These are phyloP conservation scores for Rhizopogon rudus DNA, from an alignment of 768 basidiomycete species.

Conservation along the genomic window DNA sequence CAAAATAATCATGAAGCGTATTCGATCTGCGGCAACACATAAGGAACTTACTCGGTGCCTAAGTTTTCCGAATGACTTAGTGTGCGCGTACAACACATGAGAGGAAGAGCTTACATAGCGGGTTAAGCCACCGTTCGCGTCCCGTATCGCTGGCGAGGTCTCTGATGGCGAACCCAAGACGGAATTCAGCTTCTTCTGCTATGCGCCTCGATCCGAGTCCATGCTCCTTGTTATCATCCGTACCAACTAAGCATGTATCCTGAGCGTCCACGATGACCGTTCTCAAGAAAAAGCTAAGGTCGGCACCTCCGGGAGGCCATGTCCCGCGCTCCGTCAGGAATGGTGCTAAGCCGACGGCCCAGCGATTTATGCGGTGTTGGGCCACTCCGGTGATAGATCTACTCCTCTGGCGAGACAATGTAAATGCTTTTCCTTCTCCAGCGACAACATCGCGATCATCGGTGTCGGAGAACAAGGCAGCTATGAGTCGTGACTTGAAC, in stretches of 20 bases:
- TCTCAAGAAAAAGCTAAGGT: constrained; percentile 77
- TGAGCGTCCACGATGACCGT: constrained; percentile 84
- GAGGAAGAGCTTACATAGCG: constrained; percentile 53
- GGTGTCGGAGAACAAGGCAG: constrained; percentile 75
- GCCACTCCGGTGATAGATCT: constrained; percentile 14
- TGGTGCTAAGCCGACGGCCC: constrained; percentile 72
- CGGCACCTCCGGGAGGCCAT: constrained; percentile 87
- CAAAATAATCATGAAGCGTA: constrained; percentile 2
- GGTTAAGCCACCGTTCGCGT: constrained; percentile 76
- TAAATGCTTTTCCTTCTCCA: constrained; percentile 12
- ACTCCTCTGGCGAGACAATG: constrained; percentile 17
- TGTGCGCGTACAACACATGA: not conserved
- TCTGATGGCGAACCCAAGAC: constrained; percentile 81
- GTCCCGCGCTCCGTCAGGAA: constrained; percentile 66
- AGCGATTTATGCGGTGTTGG: constrained; percentile 23
- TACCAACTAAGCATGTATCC: constrained; percentile 25
- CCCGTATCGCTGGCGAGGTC: constrained; percentile 63
- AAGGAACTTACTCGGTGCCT: constrained; percentile 46
- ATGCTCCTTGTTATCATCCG: constrained; percentile 20
- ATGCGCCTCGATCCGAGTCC: constrained; percentile 31
- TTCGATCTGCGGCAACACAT: not conserved
- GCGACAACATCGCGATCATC: constrained; percentile 41
- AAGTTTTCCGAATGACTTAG: not conserved
- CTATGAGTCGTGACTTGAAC: constrained; percentile 65
- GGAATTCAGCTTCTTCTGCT: constrained; percentile 61